Percentiles rank a stretch among this genome's conserved stretches.
Evolutionary conservation across 2,329 filamentous ascomycete species (phyloP).

Genomic region (Trichoderma sp.): DNA sequence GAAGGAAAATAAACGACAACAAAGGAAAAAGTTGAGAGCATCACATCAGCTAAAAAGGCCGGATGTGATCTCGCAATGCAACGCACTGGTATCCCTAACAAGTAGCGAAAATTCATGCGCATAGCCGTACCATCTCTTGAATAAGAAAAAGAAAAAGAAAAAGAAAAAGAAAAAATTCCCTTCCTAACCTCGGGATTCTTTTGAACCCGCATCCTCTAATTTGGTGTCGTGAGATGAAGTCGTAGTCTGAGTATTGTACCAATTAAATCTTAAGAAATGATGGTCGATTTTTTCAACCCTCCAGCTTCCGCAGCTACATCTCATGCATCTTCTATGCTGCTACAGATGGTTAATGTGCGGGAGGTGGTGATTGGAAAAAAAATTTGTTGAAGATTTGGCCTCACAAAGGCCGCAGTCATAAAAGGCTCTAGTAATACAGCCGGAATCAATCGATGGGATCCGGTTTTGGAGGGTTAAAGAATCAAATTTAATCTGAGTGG

Average conservation of each 20-base stretch:
- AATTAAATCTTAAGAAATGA: constrained; percentile 22
- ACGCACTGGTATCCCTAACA: constrained; percentile 25
- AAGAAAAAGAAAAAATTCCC: background rate
- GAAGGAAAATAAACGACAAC: background rate
- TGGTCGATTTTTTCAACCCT: background rate
- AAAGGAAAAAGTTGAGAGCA: background rate
- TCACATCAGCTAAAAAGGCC: background rate
- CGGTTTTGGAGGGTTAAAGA: constrained; percentile 8
- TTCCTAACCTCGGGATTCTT: constrained; percentile 26
- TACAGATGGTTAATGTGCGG: constrained; percentile 14
- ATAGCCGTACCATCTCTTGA: constrained; percentile 28
- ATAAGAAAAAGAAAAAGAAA: background rate
- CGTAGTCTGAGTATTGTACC: constrained; percentile 12
- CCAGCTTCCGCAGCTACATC: constrained; percentile 1
- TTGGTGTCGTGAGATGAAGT: constrained; percentile 26
- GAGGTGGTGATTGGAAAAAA: background rate
- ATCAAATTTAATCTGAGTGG: constrained; percentile 54
- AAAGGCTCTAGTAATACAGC: constrained; percentile 17
- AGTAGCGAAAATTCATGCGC: constrained; percentile 37
- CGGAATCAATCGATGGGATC: background rate
- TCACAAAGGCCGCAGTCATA: constrained; percentile 7
- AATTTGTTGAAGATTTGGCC: constrained; percentile 10
- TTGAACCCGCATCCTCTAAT: constrained; percentile 28
- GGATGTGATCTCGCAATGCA: constrained; percentile 29
- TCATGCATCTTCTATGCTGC: constrained; percentile 25